phyloP scores from a whole-genome alignment of 352 stramenopile genomes.

The Globisporangium acanthophoron region DNA sequence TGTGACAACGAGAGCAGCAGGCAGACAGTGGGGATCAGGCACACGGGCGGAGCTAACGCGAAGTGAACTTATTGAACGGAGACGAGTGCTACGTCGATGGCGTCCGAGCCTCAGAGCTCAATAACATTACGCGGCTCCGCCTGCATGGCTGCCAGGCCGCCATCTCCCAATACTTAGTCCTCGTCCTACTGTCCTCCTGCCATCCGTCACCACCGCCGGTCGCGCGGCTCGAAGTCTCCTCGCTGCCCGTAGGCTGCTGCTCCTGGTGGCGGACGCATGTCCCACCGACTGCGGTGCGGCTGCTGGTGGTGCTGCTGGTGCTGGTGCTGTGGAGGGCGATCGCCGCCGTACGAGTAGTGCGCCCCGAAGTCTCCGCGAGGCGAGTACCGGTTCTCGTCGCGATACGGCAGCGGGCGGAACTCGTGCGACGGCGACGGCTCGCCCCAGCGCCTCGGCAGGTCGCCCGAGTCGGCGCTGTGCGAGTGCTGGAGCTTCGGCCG shows the following conservation, averaged over 20 bases:
- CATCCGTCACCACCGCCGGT: slow-evolving; percentile 5
- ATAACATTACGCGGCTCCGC: too few species aligned
- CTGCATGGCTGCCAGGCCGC: too few species aligned
- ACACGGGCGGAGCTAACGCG: too few species aligned
- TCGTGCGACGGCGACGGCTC: slow-evolving; percentile 21
- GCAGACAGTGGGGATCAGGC: too few species aligned
- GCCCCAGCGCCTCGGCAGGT: slow-evolving; percentile 16
- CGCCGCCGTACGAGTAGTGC: neutral
- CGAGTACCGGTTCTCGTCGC: neutral
- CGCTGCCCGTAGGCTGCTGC: neutral
- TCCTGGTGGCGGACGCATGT: slow-evolving; percentile 4
- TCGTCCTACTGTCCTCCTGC: neutral
- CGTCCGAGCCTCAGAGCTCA: too few species aligned
- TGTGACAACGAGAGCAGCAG: too few species aligned
- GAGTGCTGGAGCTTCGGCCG: slow-evolving; percentile 56
- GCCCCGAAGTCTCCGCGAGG: slow-evolving; percentile 9
- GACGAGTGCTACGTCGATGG: too few species aligned
- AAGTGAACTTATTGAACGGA: too few species aligned
- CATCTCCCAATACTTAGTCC: neutral
- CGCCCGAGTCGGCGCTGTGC: slow-evolving; percentile 44
- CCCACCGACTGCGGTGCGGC: slow-evolving; percentile 6
- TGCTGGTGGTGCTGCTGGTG: neutral
- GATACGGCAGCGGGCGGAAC: neutral
- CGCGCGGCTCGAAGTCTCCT: slow-evolving; percentile 2
- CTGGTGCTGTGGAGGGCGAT: neutral